Evolutionary conservation across 768 basidiomycete species (phyloP).

Genomic region (Lactarius pseudohatsudake): DNA sequence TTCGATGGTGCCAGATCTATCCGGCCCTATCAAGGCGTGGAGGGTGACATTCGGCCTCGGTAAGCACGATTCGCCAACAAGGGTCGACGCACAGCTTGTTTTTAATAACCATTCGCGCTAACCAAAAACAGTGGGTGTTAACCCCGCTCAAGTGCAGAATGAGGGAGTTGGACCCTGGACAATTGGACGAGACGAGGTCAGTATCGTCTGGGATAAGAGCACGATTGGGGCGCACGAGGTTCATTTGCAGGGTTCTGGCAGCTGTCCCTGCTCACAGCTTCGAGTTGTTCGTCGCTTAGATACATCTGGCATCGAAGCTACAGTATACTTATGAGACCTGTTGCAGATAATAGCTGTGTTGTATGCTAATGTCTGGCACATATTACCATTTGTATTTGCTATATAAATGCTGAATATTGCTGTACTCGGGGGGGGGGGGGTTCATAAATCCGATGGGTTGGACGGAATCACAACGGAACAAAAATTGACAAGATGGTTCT

Average conservation of each 20-base stretch:
- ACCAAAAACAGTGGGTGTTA: constrained; percentile 37
- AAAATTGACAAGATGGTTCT: not conserved
- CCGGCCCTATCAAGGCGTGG: constrained; percentile 33
- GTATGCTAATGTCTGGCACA: constrained; percentile 28
- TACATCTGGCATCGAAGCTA: constrained; percentile 29
- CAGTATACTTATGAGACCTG: constrained; percentile 25
- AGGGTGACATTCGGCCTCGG: constrained; percentile 50
- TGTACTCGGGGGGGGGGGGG: not conserved
- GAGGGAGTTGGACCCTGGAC: constrained; percentile 35
- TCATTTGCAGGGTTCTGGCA: constrained; percentile 31
- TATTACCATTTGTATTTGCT: not conserved
- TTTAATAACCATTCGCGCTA: constrained; percentile 38
- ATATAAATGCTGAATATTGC: not conserved
- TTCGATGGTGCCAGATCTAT: constrained; percentile 36
- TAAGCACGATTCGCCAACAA: constrained; percentile 58
- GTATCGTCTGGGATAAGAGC: constrained; percentile 42
- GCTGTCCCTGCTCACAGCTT: constrained; percentile 1
- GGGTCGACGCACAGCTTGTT: constrained; percentile 51
- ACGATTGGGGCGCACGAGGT: constrained; percentile 45
- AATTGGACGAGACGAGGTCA: constrained; percentile 33
- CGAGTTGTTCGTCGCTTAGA: constrained; percentile 30
- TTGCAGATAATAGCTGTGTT: constrained; percentile 28
- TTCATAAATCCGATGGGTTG: not conserved
- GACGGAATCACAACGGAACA: not conserved
- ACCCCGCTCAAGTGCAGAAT: constrained; percentile 40